These are phyloP conservation scores for Mucor lusitanicus DNA, from an alignment of 371 early-diverging fungal species.

Conservation along the genomic window DNA sequence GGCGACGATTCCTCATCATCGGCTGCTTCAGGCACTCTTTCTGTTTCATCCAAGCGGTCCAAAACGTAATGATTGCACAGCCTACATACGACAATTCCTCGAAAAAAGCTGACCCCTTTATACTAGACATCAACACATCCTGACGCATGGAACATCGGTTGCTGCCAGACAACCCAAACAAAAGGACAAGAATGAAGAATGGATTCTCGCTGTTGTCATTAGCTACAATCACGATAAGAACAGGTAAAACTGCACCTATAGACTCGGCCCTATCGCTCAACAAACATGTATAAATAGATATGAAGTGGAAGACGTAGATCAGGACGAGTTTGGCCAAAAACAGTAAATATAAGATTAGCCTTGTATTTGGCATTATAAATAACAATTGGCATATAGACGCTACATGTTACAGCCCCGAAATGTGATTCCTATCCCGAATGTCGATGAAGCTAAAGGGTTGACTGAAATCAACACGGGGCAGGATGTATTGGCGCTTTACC, in stretches of 20 bases:
- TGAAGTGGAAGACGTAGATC: constrained; percentile 77
- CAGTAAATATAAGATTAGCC: constrained; percentile 47
- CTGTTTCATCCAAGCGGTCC: constrained; percentile 40
- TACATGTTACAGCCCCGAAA: constrained; percentile 64
- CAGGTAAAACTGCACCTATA: constrained; percentile 38
- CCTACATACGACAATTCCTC: background rate
- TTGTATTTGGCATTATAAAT: background rate
- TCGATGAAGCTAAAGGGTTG: constrained; percentile 38
- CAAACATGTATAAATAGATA: constrained; percentile 41
- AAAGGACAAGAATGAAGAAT: constrained; percentile 71
- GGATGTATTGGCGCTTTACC: constrained; percentile 83
- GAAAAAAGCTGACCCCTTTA: background rate
- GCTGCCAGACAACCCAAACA: constrained; percentile 65
- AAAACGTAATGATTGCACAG: constrained; percentile 37
- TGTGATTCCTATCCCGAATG: constrained; percentile 63
- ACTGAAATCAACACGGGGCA: constrained; percentile 65
- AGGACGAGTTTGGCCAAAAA: constrained; percentile 62
- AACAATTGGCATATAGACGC: constrained; percentile 38
- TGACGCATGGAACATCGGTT: constrained; percentile 47
- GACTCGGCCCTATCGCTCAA: background rate
- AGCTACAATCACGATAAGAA: constrained; percentile 66
- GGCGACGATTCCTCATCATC: constrained; percentile 32
- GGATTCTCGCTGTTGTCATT: constrained; percentile 74
- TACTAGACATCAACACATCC: constrained; percentile 4
- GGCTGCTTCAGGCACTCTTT: background rate